Evolutionary conservation across 495 filamentous ascomycete genomes (phyloP).

Genomic region (Xylaria longipes): DNA sequence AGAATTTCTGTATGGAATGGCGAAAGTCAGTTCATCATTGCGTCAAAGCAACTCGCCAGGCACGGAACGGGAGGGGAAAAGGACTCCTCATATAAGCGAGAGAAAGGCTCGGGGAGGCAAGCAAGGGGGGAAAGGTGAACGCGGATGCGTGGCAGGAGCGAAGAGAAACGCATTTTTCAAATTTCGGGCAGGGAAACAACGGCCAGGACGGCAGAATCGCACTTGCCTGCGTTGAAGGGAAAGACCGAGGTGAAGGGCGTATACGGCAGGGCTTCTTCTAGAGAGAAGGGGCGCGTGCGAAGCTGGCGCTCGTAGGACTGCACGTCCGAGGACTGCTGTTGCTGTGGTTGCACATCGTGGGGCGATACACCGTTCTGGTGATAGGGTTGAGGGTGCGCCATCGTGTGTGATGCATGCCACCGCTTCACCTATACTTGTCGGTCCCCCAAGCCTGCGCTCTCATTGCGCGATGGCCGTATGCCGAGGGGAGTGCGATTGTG

Average conservation of each 20-base stretch:
- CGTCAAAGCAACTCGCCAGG: not conserved
- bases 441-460: not conserved
- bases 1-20: conserved; percentile 62
- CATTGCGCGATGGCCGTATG: conserved; percentile 23
- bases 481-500: not conserved
- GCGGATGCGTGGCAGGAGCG: conserved; percentile 4
- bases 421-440: conserved; percentile 22
- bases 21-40: conserved; percentile 23
- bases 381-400: conserved; percentile 44
- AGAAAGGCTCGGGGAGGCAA: conserved; percentile 15
- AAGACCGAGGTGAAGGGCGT: conserved; percentile 90
- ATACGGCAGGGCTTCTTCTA: conserved; percentile 88
- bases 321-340: conserved; percentile 12
- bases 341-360: conserved; percentile 27
- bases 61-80: not conserved
- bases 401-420: conserved; percentile 32
- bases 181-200: conserved; percentile 21
- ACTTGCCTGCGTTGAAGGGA: conserved; percentile 81
- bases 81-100: not conserved
- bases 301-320: conserved; percentile 23
- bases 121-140: conserved; percentile 10
- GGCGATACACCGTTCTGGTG: conserved; percentile 33
- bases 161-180: conserved; percentile 7
- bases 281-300: conserved; percentile 51
- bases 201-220: conserved; percentile 47